phyloP scores from a whole-genome alignment of 306 rosid species.

The Gleditsia sinensis region DNA sequence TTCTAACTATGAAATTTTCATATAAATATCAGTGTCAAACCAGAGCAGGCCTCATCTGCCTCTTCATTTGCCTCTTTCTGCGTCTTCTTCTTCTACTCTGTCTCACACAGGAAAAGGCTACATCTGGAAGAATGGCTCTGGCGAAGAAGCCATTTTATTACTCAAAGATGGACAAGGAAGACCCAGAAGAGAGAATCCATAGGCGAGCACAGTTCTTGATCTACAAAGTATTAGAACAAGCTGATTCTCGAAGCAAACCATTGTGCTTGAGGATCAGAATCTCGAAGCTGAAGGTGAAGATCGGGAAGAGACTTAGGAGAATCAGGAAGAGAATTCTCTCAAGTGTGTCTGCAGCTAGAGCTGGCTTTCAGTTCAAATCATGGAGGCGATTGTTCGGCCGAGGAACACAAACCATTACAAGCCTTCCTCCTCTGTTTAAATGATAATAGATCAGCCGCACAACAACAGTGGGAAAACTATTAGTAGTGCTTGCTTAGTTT shows the following conservation, averaged over 20 bases:
- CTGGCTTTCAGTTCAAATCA: constrained; percentile 52
- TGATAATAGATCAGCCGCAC: constrained; percentile 36
- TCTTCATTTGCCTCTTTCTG: background rate
- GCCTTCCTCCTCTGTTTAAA: constrained; percentile 49
- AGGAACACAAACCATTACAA: constrained; percentile 35
- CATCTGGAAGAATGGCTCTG: constrained; percentile 41
- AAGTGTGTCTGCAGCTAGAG: constrained; percentile 48
- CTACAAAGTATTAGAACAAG: constrained; percentile 66
- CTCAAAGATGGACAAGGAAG: constrained; percentile 77
- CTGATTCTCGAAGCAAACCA: constrained; percentile 43
- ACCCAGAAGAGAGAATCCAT: constrained; percentile 66
- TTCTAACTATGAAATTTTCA: too few relatives aligned
- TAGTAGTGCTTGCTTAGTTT: constrained; percentile 27
- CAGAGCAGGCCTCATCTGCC: background rate
- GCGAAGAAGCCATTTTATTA: constrained; percentile 39
- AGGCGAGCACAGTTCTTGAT: constrained; percentile 81
- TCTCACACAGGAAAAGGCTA: background rate
- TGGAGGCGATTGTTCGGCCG: constrained; percentile 53
- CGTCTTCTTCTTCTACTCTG: too few relatives aligned
- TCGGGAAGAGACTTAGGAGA: constrained; percentile 70
- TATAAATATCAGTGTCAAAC: constrained; percentile 34
- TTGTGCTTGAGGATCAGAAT: constrained; percentile 63
- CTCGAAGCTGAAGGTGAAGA: constrained; percentile 68
- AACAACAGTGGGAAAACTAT: background rate
- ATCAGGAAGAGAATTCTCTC: constrained; percentile 57